Evolutionary conservation across 2,329 filamentous ascomycete species (phyloP).

Genomic region (Epichloe glyceriae): DNA sequence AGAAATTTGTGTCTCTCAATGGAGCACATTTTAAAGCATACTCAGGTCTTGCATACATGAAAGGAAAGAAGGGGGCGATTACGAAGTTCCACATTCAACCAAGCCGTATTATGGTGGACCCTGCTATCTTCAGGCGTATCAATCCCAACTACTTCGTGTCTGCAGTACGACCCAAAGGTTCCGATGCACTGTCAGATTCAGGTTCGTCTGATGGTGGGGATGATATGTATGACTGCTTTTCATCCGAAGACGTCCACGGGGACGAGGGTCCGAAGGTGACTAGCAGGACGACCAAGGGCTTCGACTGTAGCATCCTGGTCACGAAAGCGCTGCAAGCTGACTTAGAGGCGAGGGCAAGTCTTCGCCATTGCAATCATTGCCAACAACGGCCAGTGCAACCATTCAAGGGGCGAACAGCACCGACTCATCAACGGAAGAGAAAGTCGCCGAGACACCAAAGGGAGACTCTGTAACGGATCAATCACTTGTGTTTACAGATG

Average conservation of each 20-base stretch:
- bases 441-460: slow-evolving; percentile 4
- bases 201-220: slow-evolving; percentile 31
- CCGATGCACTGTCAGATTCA: slow-evolving; percentile 41
- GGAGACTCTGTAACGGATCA: slow-evolving; percentile 8
- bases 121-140: slow-evolving; percentile 67
- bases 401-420: neutral
- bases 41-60: slow-evolving; percentile 74
- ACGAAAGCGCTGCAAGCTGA: slow-evolving; percentile 19
- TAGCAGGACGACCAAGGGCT: neutral
- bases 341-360: slow-evolving; percentile 17
- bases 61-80: slow-evolving; percentile 51
- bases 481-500: slow-evolving; percentile 54
- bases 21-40: slow-evolving; percentile 76
- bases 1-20: slow-evolving; percentile 68
- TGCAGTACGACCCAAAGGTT: slow-evolving; percentile 58
- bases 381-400: slow-evolving; percentile 12
- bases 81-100: slow-evolving; percentile 78
- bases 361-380: slow-evolving; percentile 45
- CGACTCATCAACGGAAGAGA: slow-evolving; percentile 1
- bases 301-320: slow-evolving; percentile 13
- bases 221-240: slow-evolving; percentile 16
- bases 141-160: slow-evolving; percentile 78
- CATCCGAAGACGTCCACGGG: slow-evolving; percentile 27
- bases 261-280: slow-evolving; percentile 19
- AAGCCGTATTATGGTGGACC: slow-evolving; percentile 79